A percentile compares a stretch with the other conserved stretches of the same genome.
These are phyloP conservation scores for Trichoderma lentiforme DNA, from an alignment of 2,329 filamentous ascomycete species.

Conservation along the genomic window DNA sequence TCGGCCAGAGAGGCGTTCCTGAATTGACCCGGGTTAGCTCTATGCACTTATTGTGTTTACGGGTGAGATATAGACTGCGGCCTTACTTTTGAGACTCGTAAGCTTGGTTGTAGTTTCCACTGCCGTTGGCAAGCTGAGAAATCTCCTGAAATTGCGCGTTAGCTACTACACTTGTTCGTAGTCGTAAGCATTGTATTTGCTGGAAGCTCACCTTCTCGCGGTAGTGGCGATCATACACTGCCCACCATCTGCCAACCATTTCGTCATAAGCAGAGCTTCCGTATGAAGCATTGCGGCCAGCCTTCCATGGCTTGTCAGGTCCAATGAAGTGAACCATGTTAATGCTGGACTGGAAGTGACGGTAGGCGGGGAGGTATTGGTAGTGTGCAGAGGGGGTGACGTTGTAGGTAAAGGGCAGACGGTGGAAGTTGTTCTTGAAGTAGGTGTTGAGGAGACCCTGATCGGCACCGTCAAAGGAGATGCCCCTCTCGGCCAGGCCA, in stretches of 20 bases:
- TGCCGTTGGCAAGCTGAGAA: constrained; percentile 19
- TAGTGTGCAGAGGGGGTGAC: constrained; percentile 96
- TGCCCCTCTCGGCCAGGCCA: constrained; percentile 78
- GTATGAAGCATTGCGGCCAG: constrained; percentile 54
- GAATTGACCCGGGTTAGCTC: constrained; percentile 18
- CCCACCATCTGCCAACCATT: constrained; percentile 87
- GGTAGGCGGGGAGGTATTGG: constrained; percentile 93
- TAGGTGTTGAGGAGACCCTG: constrained; percentile 95
- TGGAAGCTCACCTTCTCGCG: constrained; percentile 45
- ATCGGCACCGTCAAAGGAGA: constrained; percentile 95
- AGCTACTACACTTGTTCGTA: not conserved
- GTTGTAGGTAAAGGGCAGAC: constrained; percentile 93
- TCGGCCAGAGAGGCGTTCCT: constrained; percentile 62
- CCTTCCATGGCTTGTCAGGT: constrained; percentile 80
- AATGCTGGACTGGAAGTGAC: constrained; percentile 86
- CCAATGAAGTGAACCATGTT: constrained; percentile 95
- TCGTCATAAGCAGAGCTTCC: constrained; percentile 71
- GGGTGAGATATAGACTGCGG: not conserved
- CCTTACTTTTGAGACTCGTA: constrained; percentile 57
- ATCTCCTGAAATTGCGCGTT: not conserved
- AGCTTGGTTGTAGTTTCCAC: constrained; percentile 21
- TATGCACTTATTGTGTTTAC: not conserved
- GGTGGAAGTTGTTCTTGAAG: constrained; percentile 78
- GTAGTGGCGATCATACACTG: constrained; percentile 87
- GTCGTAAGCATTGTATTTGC: not conserved